Evolutionary conservation across 768 basidiomycete genomes (phyloP).

Genomic region (Leccinellum albellum): DNA sequence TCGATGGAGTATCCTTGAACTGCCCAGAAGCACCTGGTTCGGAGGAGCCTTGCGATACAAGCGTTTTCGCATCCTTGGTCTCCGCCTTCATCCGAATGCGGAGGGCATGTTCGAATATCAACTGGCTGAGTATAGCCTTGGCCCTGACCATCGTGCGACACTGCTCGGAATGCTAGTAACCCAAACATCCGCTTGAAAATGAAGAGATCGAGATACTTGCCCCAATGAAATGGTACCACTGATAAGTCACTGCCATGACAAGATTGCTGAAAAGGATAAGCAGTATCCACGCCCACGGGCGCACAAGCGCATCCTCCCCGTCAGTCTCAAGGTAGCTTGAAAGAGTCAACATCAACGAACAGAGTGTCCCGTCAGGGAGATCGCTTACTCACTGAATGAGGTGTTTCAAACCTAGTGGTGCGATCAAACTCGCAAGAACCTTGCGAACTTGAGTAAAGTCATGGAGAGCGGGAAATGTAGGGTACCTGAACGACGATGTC

Average conservation of each 20-base stretch:
- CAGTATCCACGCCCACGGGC: constrained; percentile 2
- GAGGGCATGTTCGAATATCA: constrained; percentile 3
- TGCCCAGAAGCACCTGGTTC: background rate
- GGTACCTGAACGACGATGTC: background rate
- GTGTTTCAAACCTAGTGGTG: background rate
- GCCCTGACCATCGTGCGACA: constrained; percentile 1
- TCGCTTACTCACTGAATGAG: background rate
- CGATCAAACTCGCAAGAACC: background rate
- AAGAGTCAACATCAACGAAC: background rate
- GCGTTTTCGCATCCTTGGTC: background rate
- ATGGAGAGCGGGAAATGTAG: background rate
- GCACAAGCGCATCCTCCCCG: background rate
- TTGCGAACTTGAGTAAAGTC: background rate
- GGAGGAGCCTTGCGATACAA: background rate
- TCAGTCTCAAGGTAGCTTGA: background rate
- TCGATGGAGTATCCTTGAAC: background rate
- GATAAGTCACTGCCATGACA: background rate
- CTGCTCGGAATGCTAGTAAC: background rate
- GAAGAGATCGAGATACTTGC: background rate
- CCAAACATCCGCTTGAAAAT: background rate
- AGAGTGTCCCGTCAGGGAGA: background rate
- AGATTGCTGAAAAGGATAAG: background rate
- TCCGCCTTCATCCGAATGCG: constrained; percentile 1
- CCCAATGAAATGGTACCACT: background rate
- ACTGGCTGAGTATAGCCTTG: background rate